phyloP scores from a whole-genome alignment of 306 rosid species.

The Arachis stenosperma region DNA sequence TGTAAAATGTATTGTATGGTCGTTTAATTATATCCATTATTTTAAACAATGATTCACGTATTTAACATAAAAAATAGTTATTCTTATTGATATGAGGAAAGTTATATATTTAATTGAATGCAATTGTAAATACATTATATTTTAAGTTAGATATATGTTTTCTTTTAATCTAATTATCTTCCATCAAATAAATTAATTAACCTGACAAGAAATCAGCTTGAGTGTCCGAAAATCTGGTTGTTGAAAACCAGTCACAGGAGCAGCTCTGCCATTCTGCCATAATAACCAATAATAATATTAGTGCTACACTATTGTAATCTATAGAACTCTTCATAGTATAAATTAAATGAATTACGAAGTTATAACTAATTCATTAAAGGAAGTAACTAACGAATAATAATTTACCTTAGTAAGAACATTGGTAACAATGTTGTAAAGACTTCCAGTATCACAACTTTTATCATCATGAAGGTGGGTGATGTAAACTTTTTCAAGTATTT shows the following conservation, averaged over 20 bases:
- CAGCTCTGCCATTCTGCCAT: slow-evolving; percentile 5
- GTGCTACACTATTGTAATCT: background rate
- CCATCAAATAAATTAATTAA: background rate
- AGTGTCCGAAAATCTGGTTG: slow-evolving; percentile 31
- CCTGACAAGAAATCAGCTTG: slow-evolving; percentile 50
- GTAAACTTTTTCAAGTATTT: slow-evolving; percentile 44
- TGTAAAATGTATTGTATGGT: too few species aligned
- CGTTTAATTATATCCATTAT: too few species aligned
- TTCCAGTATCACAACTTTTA: slow-evolving; percentile 31
- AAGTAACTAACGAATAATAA: background rate
- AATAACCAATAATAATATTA: slow-evolving; percentile 16
- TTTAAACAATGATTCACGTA: too few species aligned
- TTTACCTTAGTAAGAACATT: slow-evolving; percentile 36
- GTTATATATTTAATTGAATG: too few species aligned
- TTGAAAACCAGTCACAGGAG: slow-evolving; percentile 7
- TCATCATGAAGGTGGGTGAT: slow-evolving; percentile 46
- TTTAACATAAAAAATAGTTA: too few species aligned
- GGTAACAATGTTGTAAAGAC: slow-evolving; percentile 40
- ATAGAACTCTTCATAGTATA: background rate
- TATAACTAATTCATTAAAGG: too few species aligned
- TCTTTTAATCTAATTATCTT: too few species aligned
- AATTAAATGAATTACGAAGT: too few species aligned
- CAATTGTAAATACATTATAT: too few species aligned
- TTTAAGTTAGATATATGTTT: too few species aligned
- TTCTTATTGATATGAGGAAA: too few species aligned